Conservation (phyloP, 2,329 filamentous ascomycete species). For the Thermoascus crustaceus region DNA sequence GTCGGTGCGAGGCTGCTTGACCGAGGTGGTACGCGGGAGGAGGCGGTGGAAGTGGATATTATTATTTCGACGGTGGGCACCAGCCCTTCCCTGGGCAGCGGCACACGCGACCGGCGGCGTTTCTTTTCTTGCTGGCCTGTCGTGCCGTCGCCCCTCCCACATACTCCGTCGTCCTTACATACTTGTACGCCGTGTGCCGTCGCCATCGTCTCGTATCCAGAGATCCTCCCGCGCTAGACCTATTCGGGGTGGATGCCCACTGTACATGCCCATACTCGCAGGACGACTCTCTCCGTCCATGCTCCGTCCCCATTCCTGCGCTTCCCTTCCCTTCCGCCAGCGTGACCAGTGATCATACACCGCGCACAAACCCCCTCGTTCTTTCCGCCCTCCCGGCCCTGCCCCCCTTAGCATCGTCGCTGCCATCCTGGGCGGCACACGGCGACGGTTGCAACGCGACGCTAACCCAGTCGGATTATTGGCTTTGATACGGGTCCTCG, state of each 20-base stretch:
- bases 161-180: conserved; percentile 1
- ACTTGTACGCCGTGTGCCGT: not conserved
- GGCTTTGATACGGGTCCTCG: conserved; percentile 1
- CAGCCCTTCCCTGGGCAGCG: not conserved
- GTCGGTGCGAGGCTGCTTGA: no score
- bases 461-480: conserved; percentile 1
- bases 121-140: not conserved
- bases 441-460: conserved; percentile 2
- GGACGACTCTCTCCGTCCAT: not conserved
- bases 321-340: conserved; percentile 2
- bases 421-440: not conserved
- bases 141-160: not conserved
- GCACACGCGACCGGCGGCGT: not conserved
- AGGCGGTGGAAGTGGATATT: not conserved
- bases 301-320: conserved; percentile 1
- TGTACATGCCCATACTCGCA: not conserved
- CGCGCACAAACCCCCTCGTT: conserved; percentile 1
- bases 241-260: conserved; percentile 1
- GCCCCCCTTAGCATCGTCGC: conserved; percentile 1
- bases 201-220: not conserved
- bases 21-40: no score
- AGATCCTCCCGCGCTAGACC: conserved; percentile 1
- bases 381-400: conserved; percentile 1
- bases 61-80: not conserved
- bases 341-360: conserved; percentile 1